A percentile compares a stretch with the other conserved stretches of the same genome.
These are phyloP conservation scores for Saturnispora sanitii DNA, from an alignment of 805 yeast genomes.

Conservation along the genomic window DNA sequence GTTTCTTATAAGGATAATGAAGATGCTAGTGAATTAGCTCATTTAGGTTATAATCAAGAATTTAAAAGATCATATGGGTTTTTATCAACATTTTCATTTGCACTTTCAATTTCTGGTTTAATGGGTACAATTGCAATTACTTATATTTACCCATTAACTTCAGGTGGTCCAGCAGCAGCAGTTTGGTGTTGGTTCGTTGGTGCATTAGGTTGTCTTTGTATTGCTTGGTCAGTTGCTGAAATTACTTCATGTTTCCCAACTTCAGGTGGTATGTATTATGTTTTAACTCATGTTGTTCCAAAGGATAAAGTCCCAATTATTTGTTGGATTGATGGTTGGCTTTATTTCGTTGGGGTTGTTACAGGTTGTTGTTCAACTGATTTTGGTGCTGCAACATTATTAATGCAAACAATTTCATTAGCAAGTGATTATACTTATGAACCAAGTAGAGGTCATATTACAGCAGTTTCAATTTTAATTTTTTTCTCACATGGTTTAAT, in stretches of 20 bases:
- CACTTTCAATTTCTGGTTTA: slow-evolving; percentile 54
- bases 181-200: slow-evolving; percentile 58
- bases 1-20: background rate
- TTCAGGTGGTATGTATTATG: slow-evolving; percentile 43
- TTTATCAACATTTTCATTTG: slow-evolving; percentile 53
- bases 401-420: slow-evolving; percentile 37
- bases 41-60: slow-evolving; percentile 54
- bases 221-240: slow-evolving; percentile 43
- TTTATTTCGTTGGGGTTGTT: slow-evolving; percentile 39
- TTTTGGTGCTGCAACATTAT: slow-evolving; percentile 42
- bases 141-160: slow-evolving; percentile 34
- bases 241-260: slow-evolving; percentile 45
- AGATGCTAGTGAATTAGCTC: slow-evolving; percentile 28
- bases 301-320: slow-evolving; percentile 39
- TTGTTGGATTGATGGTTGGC: slow-evolving; percentile 47
- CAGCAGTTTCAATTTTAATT: slow-evolving; percentile 44
- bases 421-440: slow-evolving; percentile 28
- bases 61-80: slow-evolving; percentile 48
- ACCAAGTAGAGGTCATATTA: slow-evolving; percentile 35
- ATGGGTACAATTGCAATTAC: slow-evolving; percentile 55
- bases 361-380: slow-evolving; percentile 44
- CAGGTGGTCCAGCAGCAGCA: slow-evolving; percentile 55
- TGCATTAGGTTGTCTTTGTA: slow-evolving; percentile 42
- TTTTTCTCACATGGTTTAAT: slow-evolving; percentile 38
- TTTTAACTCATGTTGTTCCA: slow-evolving; percentile 39